These are phyloP conservation scores for Phytophthora multivora DNA, from an alignment of 352 stramenopile species.

Conservation along the genomic window DNA sequence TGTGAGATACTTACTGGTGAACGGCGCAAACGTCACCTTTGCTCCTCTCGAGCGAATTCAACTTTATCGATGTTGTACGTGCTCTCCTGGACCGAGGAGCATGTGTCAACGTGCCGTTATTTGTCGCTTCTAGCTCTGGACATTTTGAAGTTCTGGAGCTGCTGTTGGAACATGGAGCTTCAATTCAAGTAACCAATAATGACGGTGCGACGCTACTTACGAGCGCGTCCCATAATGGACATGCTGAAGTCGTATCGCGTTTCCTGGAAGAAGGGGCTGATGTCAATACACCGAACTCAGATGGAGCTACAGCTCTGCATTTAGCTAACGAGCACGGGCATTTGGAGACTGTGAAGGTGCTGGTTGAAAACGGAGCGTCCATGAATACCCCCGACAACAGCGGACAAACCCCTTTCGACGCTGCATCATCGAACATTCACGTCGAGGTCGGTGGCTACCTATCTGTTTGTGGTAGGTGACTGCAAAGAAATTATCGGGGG, in stretches of 20 bases:
- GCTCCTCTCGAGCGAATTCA: no score
- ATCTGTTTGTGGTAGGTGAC: no score
- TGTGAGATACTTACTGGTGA: background rate
- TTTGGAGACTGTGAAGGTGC: background rate
- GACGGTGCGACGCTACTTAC: slow-evolving; percentile 4
- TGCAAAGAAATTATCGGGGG: no score
- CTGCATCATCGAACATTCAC: no score
- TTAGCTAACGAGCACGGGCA: background rate
- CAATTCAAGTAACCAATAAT: background rate
- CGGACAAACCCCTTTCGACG: background rate
- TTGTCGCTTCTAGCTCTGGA: background rate
- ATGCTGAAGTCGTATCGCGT: background rate
- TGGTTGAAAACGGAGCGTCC: background rate
- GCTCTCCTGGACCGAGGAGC: background rate
- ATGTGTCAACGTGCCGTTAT: background rate
- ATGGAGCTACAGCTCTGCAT: background rate
- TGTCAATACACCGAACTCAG: background rate
- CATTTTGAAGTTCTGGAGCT: background rate
- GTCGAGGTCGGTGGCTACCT: no score
- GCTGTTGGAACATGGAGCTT: slow-evolving; percentile 1
- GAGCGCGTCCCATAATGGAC: background rate
- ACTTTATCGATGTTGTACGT: background rate
- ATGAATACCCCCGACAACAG: background rate
- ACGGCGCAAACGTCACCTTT: background rate
- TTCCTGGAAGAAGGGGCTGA: background rate